phyloP scores from a whole-genome alignment of 108 stramenopile species.

The Cyclotella atomus region DNA sequence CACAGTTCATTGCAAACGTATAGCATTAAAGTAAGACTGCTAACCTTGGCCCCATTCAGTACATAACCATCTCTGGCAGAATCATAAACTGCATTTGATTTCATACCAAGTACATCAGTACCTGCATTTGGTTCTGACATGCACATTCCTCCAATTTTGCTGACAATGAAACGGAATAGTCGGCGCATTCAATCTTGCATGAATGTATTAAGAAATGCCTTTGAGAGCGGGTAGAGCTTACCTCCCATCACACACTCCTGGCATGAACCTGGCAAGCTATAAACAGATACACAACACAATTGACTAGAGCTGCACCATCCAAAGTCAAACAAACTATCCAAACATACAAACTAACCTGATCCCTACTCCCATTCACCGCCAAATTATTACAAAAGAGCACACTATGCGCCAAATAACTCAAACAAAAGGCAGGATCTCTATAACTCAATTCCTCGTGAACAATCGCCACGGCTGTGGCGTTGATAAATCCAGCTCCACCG shows the following conservation, averaged over 20 bases:
- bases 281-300: neutral
- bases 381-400: slow-evolving; percentile 89
- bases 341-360: slow-evolving; percentile 69
- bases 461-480: slow-evolving; percentile 87
- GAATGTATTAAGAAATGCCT: neutral
- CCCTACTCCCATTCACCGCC: slow-evolving; percentile 79
- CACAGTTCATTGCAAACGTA: too few relatives aligned
- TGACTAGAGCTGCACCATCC: neutral
- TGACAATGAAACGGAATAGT: too few relatives aligned
- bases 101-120: slow-evolving; percentile 98
- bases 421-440: slow-evolving; percentile 96
- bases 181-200: too few relatives aligned
- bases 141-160: slow-evolving; percentile 95
- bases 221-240: neutral
- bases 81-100: slow-evolving; percentile 77
- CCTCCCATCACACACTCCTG: slow-evolving; percentile 81
- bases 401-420: slow-evolving; percentile 96
- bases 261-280: slow-evolving; percentile 70
- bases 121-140: slow-evolving; percentile 98
- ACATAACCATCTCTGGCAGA: slow-evolving; percentile 60
- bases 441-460: slow-evolving; percentile 92
- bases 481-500: slow-evolving; percentile 89
- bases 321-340: neutral
- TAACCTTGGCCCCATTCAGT: slow-evolving; percentile 86
- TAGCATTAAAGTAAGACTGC: neutral